Base-by-base conservation (phyloP, 352 stramenopile species). In the Phytophthora lateralis region DNA sequence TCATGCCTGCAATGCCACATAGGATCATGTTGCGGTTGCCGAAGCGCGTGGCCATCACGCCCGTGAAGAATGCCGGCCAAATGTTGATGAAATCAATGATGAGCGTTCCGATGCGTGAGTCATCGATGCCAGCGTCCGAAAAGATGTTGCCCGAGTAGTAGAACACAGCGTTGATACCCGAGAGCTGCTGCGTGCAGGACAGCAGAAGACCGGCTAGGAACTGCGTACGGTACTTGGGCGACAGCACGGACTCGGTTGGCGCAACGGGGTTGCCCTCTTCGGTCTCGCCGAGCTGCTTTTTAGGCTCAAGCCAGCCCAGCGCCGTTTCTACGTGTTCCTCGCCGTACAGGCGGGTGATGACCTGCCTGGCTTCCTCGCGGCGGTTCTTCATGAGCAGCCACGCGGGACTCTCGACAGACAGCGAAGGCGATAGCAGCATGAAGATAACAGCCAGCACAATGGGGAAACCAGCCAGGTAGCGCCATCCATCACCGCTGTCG, bases 401-500 rank as follows among this genome's bases (percentile, higher is more conserved):
- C 63, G 17, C 78, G 71, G 50, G 76, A 21, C 62, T 75, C 32
- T 78, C 69, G 14, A 71, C 71, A 42, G 76, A 75, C 29, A 75
- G 67, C 10, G 67, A 64, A 3, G 60, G 68, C 47, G 72, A 61
- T 3, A 75, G 47, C 6, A 66, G 20, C 37, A 82, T 53, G 51
- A 76, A 78, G 24, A 76, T 21, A 0, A 24, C 60, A 6, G 56
- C 75, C 7, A 85, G 51, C 27, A 80, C 58, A 38, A 78, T 71
- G 11, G 74, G 75, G 48, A 85, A 77, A 11, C 57, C 75, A 3
- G 69, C 75, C 52, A 78, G 60, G 60, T 76, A 72, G 12, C 76
- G 73, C 73, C 73, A 85, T 42, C 68, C 73, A 38, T 49, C 53
- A 39, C 57, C 54, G 34, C 70, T 38, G 26, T 50, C 44, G 11